Base-by-base conservation (phyloP, 2,329 filamentous ascomycete genomes). In the Orbilia javanica region DNA sequence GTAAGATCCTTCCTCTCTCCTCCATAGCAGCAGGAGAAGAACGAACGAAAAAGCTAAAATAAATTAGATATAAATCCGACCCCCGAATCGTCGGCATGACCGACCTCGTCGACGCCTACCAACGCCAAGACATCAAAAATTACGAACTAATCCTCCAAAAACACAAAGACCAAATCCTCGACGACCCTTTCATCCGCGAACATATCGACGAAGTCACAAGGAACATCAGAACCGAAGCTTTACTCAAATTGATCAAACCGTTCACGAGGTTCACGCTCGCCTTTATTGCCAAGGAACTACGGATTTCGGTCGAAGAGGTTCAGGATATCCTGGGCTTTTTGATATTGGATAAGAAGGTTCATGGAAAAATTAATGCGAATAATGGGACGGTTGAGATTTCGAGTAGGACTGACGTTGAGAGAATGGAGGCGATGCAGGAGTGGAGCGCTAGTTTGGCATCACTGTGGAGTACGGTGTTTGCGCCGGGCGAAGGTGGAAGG, bases 151-250 rank as follows among this genome's bases (percentile, higher is more conserved):
- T 97, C 42, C 87, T 99, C 70, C 90, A 93, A 82, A 90, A 90
- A 82, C 96, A 97, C 85, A 91, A 91, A 82, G 96, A 97, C 83
- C 80, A 82, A 34, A 90, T 99, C 27, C 87, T 98, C 44, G 90
- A 91, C 11, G 96, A 99, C 84, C 91, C 93, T 0, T 99, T 98
- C 85, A 99, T 99, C 81, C 95, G 95, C 29, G 96, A 98, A 85
- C 98, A 99, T 83, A 99, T 99, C 81, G 96, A 98, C 84, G 96
- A 99, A 85, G 95, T 99, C 72, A 99, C 95, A 65, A 92, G 96
- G 50, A 97, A 96, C 84, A 97, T 99, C 92, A 92, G 96, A 68
- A 98, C 94, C 80, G 97, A 97, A 87, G 95, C 94, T 0, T 90
- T 98, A 8, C 86, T 97, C 80, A 97, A 96, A 85, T 87, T 98